Conservation (phyloP, 305 asterid genomes). For the Lippia alba region DNA sequence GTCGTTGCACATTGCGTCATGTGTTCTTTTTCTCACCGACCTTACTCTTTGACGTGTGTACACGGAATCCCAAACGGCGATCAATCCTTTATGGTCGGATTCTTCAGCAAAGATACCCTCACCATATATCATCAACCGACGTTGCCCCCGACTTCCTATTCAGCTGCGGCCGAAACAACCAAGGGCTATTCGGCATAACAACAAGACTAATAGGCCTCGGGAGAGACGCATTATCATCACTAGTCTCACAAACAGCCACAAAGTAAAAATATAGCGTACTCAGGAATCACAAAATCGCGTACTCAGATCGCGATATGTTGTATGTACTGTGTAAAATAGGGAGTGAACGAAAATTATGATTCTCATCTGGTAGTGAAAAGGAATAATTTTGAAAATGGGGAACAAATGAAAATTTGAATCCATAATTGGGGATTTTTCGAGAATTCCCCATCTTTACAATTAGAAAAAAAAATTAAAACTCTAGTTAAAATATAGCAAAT, state of each 20-base stretch:
- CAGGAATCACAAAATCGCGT: too few species aligned
- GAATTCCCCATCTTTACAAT: too few species aligned
- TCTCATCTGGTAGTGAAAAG: too few species aligned
- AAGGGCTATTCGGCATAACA: slow-evolving; percentile 62
- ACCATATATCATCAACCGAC: slow-evolving; percentile 51
- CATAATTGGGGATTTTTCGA: too few species aligned
- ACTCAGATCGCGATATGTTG: too few species aligned
- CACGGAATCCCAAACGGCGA: slow-evolving; percentile 65
- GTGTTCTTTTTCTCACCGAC: background rate
- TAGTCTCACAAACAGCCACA: slow-evolving; percentile 60
- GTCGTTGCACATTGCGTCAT: background rate
- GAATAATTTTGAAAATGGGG: too few species aligned
- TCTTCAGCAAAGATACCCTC: slow-evolving; percentile 51
- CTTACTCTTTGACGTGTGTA: slow-evolving; percentile 42
- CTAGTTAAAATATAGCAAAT: too few species aligned
- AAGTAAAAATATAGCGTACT: too few species aligned
- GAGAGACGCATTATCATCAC: slow-evolving; percentile 56
- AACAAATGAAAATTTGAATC: too few species aligned
- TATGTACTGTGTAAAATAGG: too few species aligned
- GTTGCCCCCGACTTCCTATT: slow-evolving; percentile 52
- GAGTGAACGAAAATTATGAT: too few species aligned
- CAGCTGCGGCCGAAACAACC: slow-evolving; percentile 80
- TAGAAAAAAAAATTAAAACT: too few species aligned
- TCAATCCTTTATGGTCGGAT: slow-evolving; percentile 60
- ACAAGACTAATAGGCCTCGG: slow-evolving; percentile 84